Evolutionary conservation across 495 filamentous ascomycete genomes (phyloP), one percentile per base, ranked within the genome.

Genomic region (Penicillium steckii): DNA sequence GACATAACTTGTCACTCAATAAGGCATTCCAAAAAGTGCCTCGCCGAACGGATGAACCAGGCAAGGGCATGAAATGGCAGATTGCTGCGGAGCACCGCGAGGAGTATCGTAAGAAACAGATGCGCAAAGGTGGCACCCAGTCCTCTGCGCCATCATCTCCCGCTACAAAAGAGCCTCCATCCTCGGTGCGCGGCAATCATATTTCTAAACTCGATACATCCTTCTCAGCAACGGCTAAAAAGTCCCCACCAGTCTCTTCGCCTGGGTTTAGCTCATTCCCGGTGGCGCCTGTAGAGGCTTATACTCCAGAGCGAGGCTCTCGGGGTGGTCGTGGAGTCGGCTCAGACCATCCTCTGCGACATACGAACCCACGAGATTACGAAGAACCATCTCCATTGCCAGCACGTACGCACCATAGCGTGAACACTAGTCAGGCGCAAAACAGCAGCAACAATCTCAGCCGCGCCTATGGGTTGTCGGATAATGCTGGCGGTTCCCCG

Each of bases 11-110:
- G 17, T 97, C 95, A 3, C 68, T 98, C 43, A 96, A 95, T 62
- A 93, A 95, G 68, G 82, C 84, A 0, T 98, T 98, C 66, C 82
- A 87, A 55, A 97, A 97, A 67, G 86, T 96, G 4, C 87, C 95
- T 21, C 86, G 94, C 29, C 82, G 87, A 4, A 94, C 91, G 0
- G 89, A 98, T 59, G 95, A 98, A 63, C 94, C 94, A 2, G 94
- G 94, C 3, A 98, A 98, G 72, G 94, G 94, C 21, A 96, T 96
- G 92, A 96, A 97, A 65, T 98, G 94, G 94, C 85, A 87, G 68
- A 88, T 98, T 62, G 85, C 89, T 2, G 80, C 85, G 1, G 89
- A 91, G 46, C 74, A 85, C 35, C 85, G 88, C 23, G 88, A 96
- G 5, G 90, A 95, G 42, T 86, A 85, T 48, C 74, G 84, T 53